Evolutionary conservation across 306 rosid genomes (phyloP).

Genomic region (Alnus glutinosa): DNA sequence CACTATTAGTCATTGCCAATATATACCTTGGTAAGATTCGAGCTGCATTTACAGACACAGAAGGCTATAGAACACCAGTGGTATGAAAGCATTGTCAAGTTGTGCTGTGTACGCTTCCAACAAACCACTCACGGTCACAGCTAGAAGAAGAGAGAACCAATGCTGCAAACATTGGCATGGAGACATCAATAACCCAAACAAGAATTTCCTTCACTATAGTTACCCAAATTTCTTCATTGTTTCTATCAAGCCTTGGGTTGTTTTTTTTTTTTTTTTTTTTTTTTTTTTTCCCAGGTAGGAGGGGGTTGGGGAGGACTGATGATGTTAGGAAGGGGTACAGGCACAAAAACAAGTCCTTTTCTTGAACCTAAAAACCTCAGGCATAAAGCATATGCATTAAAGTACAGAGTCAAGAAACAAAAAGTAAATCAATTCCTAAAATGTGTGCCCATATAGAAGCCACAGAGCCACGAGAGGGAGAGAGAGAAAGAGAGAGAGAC

Average conservation of each 20-base stretch:
- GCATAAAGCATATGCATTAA: neutral
- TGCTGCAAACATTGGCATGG: constrained; percentile 56
- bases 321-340: neutral
- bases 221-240: neutral
- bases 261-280: neutral
- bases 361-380: neutral
- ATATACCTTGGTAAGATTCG: constrained; percentile 18
- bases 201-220: neutral
- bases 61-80: constrained; percentile 87
- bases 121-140: constrained; percentile 86
- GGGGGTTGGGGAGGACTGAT: neutral
- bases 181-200: constrained; percentile 31
- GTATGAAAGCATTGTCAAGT: constrained; percentile 95
- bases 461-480: neutral
- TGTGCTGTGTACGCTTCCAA: constrained; percentile 97
- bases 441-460: neutral
- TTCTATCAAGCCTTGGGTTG: neutral
- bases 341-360: neutral
- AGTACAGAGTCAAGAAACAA: neutral
- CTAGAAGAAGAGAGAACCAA: constrained; percentile 77
- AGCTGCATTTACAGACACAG: constrained; percentile 67
- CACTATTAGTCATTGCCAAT: constrained; percentile 20
- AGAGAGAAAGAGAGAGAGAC: constrained; percentile 45
- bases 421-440: neutral
- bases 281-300: neutral